Base-by-base conservation (phyloP, 1,139 yeast species). In the Neolecta irregularis region DNA sequence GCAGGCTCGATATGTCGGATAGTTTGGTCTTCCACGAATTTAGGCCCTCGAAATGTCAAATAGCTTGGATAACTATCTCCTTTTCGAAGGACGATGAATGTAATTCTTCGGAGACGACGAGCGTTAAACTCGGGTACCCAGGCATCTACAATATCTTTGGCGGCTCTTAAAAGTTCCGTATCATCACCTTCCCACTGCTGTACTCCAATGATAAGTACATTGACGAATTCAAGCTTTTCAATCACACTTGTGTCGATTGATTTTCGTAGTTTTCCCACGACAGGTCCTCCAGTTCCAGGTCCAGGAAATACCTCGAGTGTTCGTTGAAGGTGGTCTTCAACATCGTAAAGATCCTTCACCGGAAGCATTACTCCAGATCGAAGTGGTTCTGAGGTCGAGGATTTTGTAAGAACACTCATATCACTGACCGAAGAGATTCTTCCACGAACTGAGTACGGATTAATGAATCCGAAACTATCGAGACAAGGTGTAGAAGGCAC, bases 1-100 rank as follows among this genome's bases (percentile, higher is more conserved):
- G 98, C 95, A 22, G 98, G 98, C 60, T 88, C 98, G 51, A 88
- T 81, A 55, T 88, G 95, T 64, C 98, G 85, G 56, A 88, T 80
- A 24, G 85, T 85, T 61, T 76, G 72, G 61, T 88, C 93, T 46
- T 61, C 66, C 25, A 38, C 43, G 24, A 37, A 40, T 16, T 25
- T 26, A 21, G 93, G 93, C 43, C 91, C 93, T 51, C 80, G 79
- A 67, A 79, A 91, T 28, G 98, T 88, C 62, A 76, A 91, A 64
- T 88, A 88, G 58, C 78, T 79, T 49, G 98, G 98, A 61, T 88
- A 83, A 33, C 76, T 58, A 46, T 96, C 96, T 51, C 74, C 72
- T 36, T 66, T 69, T 54, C 76, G 72, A 43, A 93, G 93, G 48
- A 88, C 66, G 44, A 83, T 80, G 59, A 88, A 81, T 3, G 98